Percentiles rank a stretch among this genome's conserved stretches.
Evolutionary conservation across 768 basidiomycete genomes (phyloP).

Genomic region (Ramaria rubella): DNA sequence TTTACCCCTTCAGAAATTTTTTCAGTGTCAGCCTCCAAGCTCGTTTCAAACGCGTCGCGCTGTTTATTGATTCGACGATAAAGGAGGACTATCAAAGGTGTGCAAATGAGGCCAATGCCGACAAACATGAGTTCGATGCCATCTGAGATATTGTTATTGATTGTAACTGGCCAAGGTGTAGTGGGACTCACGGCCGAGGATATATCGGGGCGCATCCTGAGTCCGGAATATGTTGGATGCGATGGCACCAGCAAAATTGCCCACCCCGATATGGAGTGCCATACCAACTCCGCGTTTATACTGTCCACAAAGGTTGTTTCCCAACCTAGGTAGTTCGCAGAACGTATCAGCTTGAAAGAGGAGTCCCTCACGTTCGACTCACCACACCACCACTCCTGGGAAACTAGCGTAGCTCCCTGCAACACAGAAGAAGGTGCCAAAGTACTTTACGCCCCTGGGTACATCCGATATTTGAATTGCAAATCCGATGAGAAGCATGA

Average conservation of each 20-base stretch:
- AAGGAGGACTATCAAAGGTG: slow-evolving; percentile 41
- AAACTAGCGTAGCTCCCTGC: slow-evolving; percentile 54
- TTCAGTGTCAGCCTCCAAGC: slow-evolving; percentile 12
- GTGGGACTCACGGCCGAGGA: slow-evolving; percentile 45
- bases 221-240: slow-evolving; percentile 57
- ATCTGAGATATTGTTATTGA: slow-evolving; percentile 30
- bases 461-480: slow-evolving; percentile 54
- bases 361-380: neutral
- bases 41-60: slow-evolving; percentile 32
- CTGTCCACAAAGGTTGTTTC: slow-evolving; percentile 60
- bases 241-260: slow-evolving; percentile 59
- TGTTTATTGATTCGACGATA: slow-evolving; percentile 52
- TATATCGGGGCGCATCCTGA: slow-evolving; percentile 52
- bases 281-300: slow-evolving; percentile 66
- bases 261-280: slow-evolving; percentile 62
- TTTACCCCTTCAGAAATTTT: neutral
- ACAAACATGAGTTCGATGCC: slow-evolving; percentile 62
- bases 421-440: slow-evolving; percentile 65
- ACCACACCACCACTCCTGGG: slow-evolving; percentile 61
- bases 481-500: slow-evolving; percentile 52
- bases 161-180: neutral
- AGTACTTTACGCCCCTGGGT: slow-evolving; percentile 54
- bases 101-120: slow-evolving; percentile 50
- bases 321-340: too few relatives aligned
- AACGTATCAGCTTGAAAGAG: too few relatives aligned